Conservation (phyloP, 106 monocot genomes). For the Chionographis japonica region DNA sequence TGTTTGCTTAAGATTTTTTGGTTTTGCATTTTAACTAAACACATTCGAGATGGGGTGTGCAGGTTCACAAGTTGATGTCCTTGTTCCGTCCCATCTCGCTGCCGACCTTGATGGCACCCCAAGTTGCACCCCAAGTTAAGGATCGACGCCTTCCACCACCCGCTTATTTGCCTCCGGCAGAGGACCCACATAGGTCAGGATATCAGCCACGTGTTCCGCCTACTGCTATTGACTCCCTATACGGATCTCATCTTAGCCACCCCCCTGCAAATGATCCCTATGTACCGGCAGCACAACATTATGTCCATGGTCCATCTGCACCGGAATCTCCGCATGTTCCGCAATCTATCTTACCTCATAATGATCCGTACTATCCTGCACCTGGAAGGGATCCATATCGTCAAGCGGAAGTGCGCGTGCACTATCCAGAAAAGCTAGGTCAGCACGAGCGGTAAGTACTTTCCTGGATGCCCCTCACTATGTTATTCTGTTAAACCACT, state of each 20-base stretch:
- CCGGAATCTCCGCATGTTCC: conserved; percentile 2
- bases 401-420: neutral
- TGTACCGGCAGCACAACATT: neutral
- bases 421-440: conserved; percentile 8
- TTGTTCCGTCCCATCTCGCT: conserved; percentile 21
- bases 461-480: no score
- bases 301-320: neutral
- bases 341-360: neutral
- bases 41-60: neutral
- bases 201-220: neutral
- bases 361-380: conserved; percentile 7
- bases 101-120: neutral
- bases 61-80: conserved; percentile 21
- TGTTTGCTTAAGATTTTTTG: neutral
- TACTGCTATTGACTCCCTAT: conserved; percentile 1
- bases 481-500: no score
- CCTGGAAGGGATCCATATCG: conserved; percentile 14
- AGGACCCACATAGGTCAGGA: conserved; percentile 7
- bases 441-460: no score
- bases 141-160: neutral
- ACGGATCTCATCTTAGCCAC: neutral
- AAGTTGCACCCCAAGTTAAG: neutral
- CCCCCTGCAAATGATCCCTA: neutral
- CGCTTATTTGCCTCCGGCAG: neutral
- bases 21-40: no score